phyloP scores from a whole-genome alignment of 1,284 basidiomycete species.

The Cystobasidium slooffiae region DNA sequence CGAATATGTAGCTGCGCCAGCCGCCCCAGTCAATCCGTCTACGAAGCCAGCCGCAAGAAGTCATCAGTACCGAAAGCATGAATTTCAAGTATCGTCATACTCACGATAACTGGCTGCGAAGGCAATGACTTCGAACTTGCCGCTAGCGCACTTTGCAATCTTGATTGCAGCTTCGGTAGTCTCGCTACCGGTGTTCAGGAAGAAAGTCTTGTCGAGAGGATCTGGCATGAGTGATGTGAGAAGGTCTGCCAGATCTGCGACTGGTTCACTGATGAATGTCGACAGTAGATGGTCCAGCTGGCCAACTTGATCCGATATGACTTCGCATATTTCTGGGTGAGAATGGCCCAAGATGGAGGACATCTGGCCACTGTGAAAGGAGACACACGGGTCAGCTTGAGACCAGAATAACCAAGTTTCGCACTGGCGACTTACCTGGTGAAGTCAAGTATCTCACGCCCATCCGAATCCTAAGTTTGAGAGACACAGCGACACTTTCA shows the following conservation, averaged over 20 bases:
- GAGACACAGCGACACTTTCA: not conserved
- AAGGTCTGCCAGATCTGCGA: constrained; percentile 50
- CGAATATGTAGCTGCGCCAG: constrained; percentile 54
- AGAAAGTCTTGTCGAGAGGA: constrained; percentile 51
- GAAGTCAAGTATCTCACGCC: constrained; percentile 54
- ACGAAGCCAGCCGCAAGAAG: not conserved
- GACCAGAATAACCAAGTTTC: not conserved
- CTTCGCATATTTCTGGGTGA: constrained; percentile 54
- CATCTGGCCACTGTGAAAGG: constrained; percentile 45
- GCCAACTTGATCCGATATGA: constrained; percentile 49
- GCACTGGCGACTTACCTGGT: constrained; percentile 45
- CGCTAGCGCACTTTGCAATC: constrained; percentile 56
- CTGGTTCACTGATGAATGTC: constrained; percentile 53
- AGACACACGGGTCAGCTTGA: constrained; percentile 53
- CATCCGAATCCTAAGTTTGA: constrained; percentile 49
- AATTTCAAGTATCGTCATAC: constrained; percentile 15
- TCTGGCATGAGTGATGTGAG: constrained; percentile 50
- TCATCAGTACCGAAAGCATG: not conserved
- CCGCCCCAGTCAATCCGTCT: constrained; percentile 54
- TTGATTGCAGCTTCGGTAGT: constrained; percentile 54
- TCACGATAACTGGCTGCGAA: constrained; percentile 29
- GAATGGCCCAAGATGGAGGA: constrained; percentile 48
- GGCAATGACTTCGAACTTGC: constrained; percentile 54
- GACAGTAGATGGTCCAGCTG: constrained; percentile 55
- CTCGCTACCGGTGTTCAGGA: constrained; percentile 54